Evolutionary conservation across 495 filamentous ascomycete species (phyloP), one percentile per base, ranked within the genome.

Genomic region (Aspergillus saccharolyticus): DNA sequence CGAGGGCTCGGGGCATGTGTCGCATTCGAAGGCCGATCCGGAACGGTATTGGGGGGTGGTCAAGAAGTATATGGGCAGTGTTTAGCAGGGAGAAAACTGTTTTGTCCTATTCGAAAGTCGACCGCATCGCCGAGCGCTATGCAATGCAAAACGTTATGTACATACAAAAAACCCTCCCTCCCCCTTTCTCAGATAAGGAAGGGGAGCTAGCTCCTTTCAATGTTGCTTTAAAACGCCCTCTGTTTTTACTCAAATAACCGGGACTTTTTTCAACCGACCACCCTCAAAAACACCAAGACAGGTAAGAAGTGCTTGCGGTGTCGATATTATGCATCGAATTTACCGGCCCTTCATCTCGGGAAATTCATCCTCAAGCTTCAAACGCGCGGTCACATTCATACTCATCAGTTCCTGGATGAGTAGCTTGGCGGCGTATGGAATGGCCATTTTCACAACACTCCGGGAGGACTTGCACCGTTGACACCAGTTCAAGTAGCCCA

Each of bases 341-440:
- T 63, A 77, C 43, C 70, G 64, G 17, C 74, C 74, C 63, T 67
- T 75, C 44, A 63, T 71, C 58, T 78, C 79, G 10, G 91, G 90
- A 71, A 97, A 97, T 74, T 96, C 86, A 68, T 97, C 94, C 67
- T 91, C 91, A 54, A 97, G 69, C 76, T 87, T 86, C 71, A 97
- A 72, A 53, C 85, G 78, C 46, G 91, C 89, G 55, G 90, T 87
- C 15, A 99, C 89, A 69, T 97, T 97, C 94, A 99, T 99, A 72
- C 90, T 95, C 69, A 95, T 81, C 66, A 99, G 70, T 74, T 99
- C 94, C 77, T 99, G 94, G 33, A 99, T 89, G 52, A 99, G 75
- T 66, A 99, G 73, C 81, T 99, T 99, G 3, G 95, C 95, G 5
- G 95, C 94, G 72, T 99, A 99, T n/a, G 94, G 94, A 76, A 99